phyloP scores from a whole-genome alignment of 768 basidiomycete species.

The Podaxis sp. region DNA sequence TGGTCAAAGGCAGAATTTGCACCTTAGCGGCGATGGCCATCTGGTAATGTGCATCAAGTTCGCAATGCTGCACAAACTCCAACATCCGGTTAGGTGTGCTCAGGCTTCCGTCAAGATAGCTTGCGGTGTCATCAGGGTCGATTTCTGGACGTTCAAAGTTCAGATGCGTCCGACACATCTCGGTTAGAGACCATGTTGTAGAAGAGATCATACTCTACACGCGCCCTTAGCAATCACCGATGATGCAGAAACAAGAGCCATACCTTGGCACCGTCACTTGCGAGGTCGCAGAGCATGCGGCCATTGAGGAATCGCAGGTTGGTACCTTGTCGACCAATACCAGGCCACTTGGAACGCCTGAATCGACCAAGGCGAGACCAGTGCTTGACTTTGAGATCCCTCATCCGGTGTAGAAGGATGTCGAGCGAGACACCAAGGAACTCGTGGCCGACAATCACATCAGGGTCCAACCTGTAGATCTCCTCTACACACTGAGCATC shows the following conservation, averaged over 20 bases:
- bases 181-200: conserved; percentile 96
- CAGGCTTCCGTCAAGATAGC: conserved; percentile 83
- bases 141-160: conserved; percentile 87
- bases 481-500: conserved; percentile 39
- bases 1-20: conserved; percentile 88
- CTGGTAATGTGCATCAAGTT: conserved; percentile 93
- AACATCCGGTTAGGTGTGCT: conserved; percentile 72
- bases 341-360: conserved; percentile 78
- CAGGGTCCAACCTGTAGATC: conserved; percentile 86
- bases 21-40: conserved; percentile 97
- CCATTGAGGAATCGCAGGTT: conserved; percentile 84
- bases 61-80: conserved; percentile 90
- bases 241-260: conserved; percentile 11
- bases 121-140: conserved; percentile 91
- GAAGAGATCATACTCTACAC: conserved; percentile 90
- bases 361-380: conserved; percentile 95
- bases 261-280: conserved; percentile 93
- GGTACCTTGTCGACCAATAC: conserved; percentile 74
- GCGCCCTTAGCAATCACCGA: neutral
- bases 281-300: conserved; percentile 85
- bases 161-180: conserved; percentile 93
- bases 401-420: conserved; percentile 86
- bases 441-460: conserved; percentile 92
- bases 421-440: conserved; percentile 89
- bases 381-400: conserved; percentile 84